Evolutionary conservation across 306 rosid species (phyloP).

Genomic region (Carpinus viminea): DNA sequence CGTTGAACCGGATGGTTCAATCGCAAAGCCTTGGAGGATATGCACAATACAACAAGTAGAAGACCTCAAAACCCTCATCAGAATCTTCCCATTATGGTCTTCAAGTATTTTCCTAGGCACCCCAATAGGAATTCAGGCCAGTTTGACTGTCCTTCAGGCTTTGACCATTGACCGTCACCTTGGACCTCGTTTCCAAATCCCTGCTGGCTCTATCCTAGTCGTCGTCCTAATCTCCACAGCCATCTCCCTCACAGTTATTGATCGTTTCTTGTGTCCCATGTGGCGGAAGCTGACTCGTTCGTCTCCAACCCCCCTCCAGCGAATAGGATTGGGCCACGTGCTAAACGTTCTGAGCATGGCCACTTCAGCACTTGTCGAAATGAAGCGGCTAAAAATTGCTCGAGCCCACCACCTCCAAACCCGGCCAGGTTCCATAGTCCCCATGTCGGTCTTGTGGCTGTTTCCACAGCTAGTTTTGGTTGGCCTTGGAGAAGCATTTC

Average conservation of each 20-base stretch:
- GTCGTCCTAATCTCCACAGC: slow-evolving; percentile 34
- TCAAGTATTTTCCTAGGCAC: slow-evolving; percentile 45
- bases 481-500: slow-evolving; percentile 73
- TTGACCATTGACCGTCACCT: slow-evolving; percentile 58
- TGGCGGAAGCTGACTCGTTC: slow-evolving; percentile 41
- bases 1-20: slow-evolving; percentile 34
- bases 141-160: slow-evolving; percentile 60
- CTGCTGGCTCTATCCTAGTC: slow-evolving; percentile 46
- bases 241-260: slow-evolving; percentile 44
- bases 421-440: neutral
- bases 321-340: slow-evolving; percentile 58
- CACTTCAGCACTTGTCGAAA: slow-evolving; percentile 58
- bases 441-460: slow-evolving; percentile 53
- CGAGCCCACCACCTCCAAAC: slow-evolving; percentile 9
- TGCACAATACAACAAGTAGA: slow-evolving; percentile 65
- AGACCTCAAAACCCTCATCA: slow-evolving; percentile 47
- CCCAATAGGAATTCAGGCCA: slow-evolving; percentile 45
- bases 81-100: slow-evolving; percentile 57
- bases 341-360: slow-evolving; percentile 40
- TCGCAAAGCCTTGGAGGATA: slow-evolving; percentile 55
- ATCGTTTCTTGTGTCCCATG: slow-evolving; percentile 45
- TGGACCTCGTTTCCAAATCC: slow-evolving; percentile 51
- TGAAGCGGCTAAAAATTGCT: slow-evolving; percentile 50
- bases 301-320: slow-evolving; percentile 42
- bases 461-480: slow-evolving; percentile 54